Evolutionary conservation across 108 stramenopile species (phyloP).

Genomic region (Schizochytrium sp.): DNA sequence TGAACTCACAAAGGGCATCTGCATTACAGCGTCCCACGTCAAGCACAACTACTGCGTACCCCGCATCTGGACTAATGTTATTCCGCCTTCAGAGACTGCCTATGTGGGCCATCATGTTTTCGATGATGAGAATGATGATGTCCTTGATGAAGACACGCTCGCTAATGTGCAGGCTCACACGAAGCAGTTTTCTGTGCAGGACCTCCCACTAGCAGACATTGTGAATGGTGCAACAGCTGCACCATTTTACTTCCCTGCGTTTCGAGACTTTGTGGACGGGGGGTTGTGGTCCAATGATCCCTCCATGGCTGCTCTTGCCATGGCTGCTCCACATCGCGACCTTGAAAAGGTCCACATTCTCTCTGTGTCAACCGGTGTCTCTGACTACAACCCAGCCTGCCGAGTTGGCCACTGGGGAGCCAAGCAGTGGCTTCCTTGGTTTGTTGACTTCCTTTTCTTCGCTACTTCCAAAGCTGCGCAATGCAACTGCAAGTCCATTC

Average conservation of each 20-base stretch:
- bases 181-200: slow-evolving; percentile 25
- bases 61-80: slow-evolving; percentile 23
- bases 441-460: slow-evolving; percentile 59
- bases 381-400: not conserved
- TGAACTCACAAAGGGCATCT: slow-evolving; percentile 20
- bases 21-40: slow-evolving; percentile 59
- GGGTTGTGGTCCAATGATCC: slow-evolving; percentile 62
- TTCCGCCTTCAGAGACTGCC: not conserved
- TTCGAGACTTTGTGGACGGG: slow-evolving; percentile 60
- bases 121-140: slow-evolving; percentile 3
- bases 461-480: slow-evolving; percentile 18
- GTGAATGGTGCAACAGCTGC: slow-evolving; percentile 61
- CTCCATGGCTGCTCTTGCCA: slow-evolving; percentile 36
- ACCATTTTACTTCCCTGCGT: slow-evolving; percentile 60
- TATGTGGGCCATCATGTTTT: not conserved
- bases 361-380: slow-evolving; percentile 40
- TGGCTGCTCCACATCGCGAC: slow-evolving; percentile 20
- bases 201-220: slow-evolving; percentile 24
- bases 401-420: slow-evolving; percentile 60
- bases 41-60: slow-evolving; percentile 43
- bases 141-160: not conserved
- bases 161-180: not conserved
- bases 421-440: slow-evolving; percentile 58
- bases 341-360: slow-evolving; percentile 41
- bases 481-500: not conserved